Conservation (phyloP, 257 asterid species). For the Capsicum baccatum region DNA sequence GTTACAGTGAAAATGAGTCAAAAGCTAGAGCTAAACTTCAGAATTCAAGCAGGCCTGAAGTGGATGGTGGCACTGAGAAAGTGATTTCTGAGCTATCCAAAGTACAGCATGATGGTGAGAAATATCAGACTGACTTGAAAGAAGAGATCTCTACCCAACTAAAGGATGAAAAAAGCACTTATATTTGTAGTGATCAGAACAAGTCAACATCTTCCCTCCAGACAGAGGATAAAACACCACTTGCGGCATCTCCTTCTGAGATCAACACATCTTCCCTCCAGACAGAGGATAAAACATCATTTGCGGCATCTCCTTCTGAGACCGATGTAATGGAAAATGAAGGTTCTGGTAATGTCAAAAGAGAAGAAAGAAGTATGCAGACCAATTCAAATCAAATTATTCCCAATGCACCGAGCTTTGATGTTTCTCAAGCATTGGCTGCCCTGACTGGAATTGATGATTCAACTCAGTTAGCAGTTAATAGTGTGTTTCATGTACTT, state of each 20-base stretch:
- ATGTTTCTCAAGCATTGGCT: slow-evolving; percentile 80
- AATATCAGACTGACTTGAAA: slow-evolving; percentile 35
- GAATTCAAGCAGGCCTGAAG: slow-evolving; percentile 42
- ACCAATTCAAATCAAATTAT: slow-evolving; percentile 43
- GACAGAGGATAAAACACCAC: slow-evolving; percentile 47
- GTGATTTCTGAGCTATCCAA: slow-evolving; percentile 41
- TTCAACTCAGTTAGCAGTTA: slow-evolving; percentile 93
- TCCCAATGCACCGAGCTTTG: slow-evolving; percentile 58
- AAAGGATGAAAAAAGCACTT: slow-evolving; percentile 35
- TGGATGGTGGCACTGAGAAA: slow-evolving; percentile 49
- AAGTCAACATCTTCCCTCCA: slow-evolving; percentile 40
- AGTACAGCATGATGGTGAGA: slow-evolving; percentile 44
- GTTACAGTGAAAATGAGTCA: slow-evolving; percentile 39
- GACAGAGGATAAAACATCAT: slow-evolving; percentile 47
- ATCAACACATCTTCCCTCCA: slow-evolving; percentile 39
- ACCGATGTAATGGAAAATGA: slow-evolving; percentile 47
- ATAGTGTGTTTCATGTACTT: slow-evolving; percentile 78
- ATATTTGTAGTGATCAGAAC: slow-evolving; percentile 47
- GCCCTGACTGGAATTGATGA: slow-evolving; percentile 90
- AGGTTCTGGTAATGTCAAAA: slow-evolving; percentile 48
- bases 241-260: slow-evolving; percentile 56
- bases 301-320: slow-evolving; percentile 57
- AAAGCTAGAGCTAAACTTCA: slow-evolving; percentile 53
- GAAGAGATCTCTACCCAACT: slow-evolving; percentile 35
- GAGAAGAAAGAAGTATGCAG: slow-evolving; percentile 50